Evolutionary conservation across 495 filamentous ascomycete species (phyloP).

Genomic region (Pseudotulostoma volvatum): DNA sequence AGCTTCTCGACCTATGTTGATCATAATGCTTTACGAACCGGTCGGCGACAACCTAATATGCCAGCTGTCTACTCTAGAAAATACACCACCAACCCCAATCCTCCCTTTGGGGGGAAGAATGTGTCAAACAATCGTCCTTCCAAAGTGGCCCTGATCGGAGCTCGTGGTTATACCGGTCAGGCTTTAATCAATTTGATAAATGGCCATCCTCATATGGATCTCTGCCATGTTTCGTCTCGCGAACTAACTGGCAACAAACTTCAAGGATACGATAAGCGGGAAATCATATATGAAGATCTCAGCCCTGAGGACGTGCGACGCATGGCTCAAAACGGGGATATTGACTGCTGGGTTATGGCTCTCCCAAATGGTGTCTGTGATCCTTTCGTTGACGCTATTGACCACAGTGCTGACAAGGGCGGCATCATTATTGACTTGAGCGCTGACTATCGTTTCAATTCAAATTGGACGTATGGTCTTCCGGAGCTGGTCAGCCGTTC

Average conservation of each 20-base stretch:
- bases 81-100: constrained; percentile 82
- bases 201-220: constrained; percentile 82
- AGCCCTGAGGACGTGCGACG: constrained; percentile 75
- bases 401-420: constrained; percentile 51
- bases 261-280: constrained; percentile 81
- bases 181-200: constrained; percentile 83
- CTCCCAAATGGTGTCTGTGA: constrained; percentile 95
- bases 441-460: constrained; percentile 88
- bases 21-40: constrained; percentile 23
- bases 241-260: constrained; percentile 84
- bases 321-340: constrained; percentile 80
- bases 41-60: constrained; percentile 16
- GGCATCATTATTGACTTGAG: constrained; percentile 85
- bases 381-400: constrained; percentile 84
- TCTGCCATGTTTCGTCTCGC: constrained; percentile 85
- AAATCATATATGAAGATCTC: constrained; percentile 87
- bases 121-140: constrained; percentile 66
- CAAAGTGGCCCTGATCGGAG: constrained; percentile 81
- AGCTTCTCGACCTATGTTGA: constrained; percentile 41
- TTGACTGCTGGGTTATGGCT: constrained; percentile 98
- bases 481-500: constrained; percentile 70
- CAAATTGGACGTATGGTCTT: constrained; percentile 86
- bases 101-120: constrained; percentile 88
- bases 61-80: constrained; percentile 20
- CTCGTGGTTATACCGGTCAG: constrained; percentile 91